These are phyloP conservation scores for Babesia bovis DNA, from an alignment of 169 alveolate species.

Conservation along the genomic window DNA sequence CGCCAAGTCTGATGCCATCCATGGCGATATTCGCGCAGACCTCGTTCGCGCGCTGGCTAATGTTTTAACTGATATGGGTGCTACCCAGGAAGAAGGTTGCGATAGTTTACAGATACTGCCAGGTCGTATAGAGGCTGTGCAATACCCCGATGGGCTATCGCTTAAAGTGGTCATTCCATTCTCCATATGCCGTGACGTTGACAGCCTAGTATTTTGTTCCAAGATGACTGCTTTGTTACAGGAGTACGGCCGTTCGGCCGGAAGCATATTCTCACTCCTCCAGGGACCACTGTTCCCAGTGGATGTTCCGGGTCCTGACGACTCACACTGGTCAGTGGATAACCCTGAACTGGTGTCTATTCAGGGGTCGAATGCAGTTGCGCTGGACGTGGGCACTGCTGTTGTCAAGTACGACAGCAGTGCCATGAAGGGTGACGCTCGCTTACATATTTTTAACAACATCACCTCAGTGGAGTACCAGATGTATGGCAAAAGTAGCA, in stretches of 20 bases:
- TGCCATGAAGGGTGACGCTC: constrained; percentile 23
- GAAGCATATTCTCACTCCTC: constrained; percentile 1
- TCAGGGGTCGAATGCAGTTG: constrained; percentile 27
- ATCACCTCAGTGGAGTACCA: constrained; percentile 37
- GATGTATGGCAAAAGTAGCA: neutral
- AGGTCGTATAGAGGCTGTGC: constrained; percentile 7
- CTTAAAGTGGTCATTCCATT: constrained; percentile 3
- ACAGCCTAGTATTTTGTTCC: constrained; percentile 8
- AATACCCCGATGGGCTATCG: constrained; percentile 7
- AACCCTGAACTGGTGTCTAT: neutral
- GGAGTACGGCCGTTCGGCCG: constrained; percentile 11
- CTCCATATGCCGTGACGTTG: constrained; percentile 29
- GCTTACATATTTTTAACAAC: constrained; percentile 2
- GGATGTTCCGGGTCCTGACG: neutral
- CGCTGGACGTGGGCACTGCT: constrained; percentile 15
- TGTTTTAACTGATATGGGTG: constrained; percentile 10
- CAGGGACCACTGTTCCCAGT: constrained; percentile 17
- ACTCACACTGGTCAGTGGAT: neutral
- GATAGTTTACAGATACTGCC: neutral
- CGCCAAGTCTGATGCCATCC: neutral
- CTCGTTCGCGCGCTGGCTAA: neutral
- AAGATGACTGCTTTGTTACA: constrained; percentile 10
- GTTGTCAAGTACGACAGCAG: constrained; percentile 11
- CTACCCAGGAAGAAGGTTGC: neutral
- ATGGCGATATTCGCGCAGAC: neutral